phyloP scores from a whole-genome alignment of 305 asterid species.

The Solanum hybrid region DNA sequence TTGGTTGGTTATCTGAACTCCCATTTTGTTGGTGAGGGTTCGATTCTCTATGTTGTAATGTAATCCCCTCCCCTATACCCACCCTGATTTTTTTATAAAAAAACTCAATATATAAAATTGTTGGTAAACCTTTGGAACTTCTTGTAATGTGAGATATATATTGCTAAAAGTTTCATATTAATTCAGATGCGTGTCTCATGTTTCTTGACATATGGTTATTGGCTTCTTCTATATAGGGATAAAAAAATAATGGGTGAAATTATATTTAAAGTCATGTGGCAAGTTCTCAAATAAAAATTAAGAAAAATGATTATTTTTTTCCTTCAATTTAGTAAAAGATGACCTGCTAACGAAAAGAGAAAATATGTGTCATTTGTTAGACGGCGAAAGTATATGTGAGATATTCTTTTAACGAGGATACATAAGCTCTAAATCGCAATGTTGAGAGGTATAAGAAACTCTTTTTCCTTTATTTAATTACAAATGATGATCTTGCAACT shows the following conservation, averaged over 20 bases:
- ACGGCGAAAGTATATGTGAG: no score
- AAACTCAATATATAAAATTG: not conserved
- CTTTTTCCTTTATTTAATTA: no score
- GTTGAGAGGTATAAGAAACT: not conserved
- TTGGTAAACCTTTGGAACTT: not conserved
- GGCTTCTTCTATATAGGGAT: not conserved
- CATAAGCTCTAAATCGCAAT: no score
- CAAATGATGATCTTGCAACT: not conserved
- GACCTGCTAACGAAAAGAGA: no score
- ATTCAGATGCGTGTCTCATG: not conserved
- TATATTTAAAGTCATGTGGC: not conserved
- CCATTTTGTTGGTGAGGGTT: not conserved
- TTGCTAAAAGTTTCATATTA: not conserved
- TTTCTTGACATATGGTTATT: not conserved
- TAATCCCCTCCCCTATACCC: not conserved
- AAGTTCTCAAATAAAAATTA: not conserved
- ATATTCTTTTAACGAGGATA: no score
- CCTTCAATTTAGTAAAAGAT: not conserved
- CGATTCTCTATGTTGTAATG: not conserved
- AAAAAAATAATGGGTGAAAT: not conserved
- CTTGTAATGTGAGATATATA: not conserved
- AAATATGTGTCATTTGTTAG: not conserved
- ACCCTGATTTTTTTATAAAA: not conserved
- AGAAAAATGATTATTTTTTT: no score
- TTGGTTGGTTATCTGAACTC: not conserved